These are phyloP conservation scores for Chloris gayana DNA, from an alignment of 176 grass and related monocot genomes.

Conservation along the genomic window DNA sequence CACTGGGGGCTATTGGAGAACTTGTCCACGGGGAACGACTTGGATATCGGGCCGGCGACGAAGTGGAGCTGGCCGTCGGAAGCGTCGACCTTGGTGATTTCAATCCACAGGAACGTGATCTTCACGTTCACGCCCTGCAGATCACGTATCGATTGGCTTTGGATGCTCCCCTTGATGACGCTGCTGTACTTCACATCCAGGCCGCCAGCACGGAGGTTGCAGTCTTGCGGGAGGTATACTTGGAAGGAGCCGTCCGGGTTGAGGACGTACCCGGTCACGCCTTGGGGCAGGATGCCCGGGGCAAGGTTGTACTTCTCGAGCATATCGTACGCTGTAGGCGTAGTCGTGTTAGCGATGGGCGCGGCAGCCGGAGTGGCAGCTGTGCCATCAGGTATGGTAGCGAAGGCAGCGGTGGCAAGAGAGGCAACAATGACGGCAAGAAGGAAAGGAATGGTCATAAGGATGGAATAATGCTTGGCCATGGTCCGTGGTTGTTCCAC, in stretches of 20 bases:
- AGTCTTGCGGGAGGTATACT: slow-evolving; percentile 43
- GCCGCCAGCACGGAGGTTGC: slow-evolving; percentile 23
- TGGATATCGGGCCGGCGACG: slow-evolving; percentile 35
- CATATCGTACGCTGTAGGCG: slow-evolving; percentile 50
- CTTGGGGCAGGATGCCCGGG: slow-evolving; percentile 53
- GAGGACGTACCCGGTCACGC: slow-evolving; percentile 43
- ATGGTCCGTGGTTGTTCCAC: not conserved
- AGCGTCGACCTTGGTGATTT: slow-evolving; percentile 2
- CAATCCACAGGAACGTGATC: slow-evolving; percentile 39
- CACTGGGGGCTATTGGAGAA: slow-evolving; percentile 49
- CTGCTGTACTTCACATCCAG: slow-evolving; percentile 27
- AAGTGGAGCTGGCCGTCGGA: slow-evolving; percentile 28
- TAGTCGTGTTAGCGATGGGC: not conserved
- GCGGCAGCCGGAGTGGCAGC: not conserved
- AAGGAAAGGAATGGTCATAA: not conserved
- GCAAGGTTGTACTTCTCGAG: slow-evolving; percentile 46
- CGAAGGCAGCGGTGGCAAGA: not conserved
- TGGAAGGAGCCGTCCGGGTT: slow-evolving; percentile 49
- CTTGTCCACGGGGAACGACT: slow-evolving; percentile 39
- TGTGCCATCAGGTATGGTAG: not conserved
- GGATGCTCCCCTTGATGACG: slow-evolving; percentile 36
- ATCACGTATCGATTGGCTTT: not conserved
- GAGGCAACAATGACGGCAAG: not conserved
- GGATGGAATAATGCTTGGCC: not conserved
- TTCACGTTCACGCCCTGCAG: slow-evolving; percentile 50